These are phyloP conservation scores for Chytriomyces sp. DNA, from an alignment of 192 early-diverging fungal genomes.

Conservation along the genomic window DNA sequence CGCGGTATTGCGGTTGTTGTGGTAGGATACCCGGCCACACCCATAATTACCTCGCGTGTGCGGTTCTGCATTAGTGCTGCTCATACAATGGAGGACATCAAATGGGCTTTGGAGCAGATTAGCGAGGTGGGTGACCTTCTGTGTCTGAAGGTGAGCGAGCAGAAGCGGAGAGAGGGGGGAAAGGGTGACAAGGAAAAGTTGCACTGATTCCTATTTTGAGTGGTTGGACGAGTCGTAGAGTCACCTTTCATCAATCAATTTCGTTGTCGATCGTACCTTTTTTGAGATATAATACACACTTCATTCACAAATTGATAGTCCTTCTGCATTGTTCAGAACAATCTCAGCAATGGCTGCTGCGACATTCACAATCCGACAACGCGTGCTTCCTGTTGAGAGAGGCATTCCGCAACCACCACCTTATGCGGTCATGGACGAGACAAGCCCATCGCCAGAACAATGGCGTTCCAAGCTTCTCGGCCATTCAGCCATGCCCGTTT, in stretches of 20 bases:
- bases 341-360: too few species aligned
- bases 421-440: too few species aligned
- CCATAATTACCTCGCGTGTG: conserved; percentile 92
- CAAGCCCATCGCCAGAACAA: too few species aligned
- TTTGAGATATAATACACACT: too few species aligned
- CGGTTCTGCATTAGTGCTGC: conserved; percentile 93
- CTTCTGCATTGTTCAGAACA: too few species aligned
- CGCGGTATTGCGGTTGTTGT: conserved; percentile 96
- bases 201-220: not conserved
- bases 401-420: too few species aligned
- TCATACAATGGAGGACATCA: conserved; percentile 90
- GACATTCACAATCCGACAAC: too few species aligned
- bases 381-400: too few species aligned
- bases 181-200: conserved; percentile 10
- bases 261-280: not conserved
- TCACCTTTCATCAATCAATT: not conserved
- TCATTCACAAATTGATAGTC: too few species aligned
- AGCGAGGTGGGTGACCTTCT: conserved; percentile 53
- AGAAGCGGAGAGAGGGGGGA: not conserved
- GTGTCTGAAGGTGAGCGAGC: conserved; percentile 25
- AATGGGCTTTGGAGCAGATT: conserved; percentile 48
- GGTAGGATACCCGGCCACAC: conserved; percentile 96
- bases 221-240: not conserved
- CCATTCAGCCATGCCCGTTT: conserved; percentile 15
- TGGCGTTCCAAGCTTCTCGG: too few species aligned